These are phyloP conservation scores for Globisporangium polare DNA, from an alignment of 352 stramenopile species.

Conservation along the genomic window DNA sequence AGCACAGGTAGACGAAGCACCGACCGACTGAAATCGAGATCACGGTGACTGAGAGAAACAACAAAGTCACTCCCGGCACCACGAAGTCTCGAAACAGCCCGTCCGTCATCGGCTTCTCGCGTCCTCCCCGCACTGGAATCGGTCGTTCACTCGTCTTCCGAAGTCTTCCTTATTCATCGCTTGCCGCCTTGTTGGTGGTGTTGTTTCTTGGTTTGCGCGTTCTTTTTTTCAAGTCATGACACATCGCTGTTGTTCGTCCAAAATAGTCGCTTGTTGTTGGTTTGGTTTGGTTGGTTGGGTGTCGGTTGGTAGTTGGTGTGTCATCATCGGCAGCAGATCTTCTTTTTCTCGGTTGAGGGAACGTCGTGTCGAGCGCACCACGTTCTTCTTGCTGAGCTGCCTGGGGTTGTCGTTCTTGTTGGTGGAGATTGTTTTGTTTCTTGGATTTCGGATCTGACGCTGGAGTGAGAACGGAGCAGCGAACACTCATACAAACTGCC, in stretches of 20 bases:
- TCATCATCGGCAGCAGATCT: conserved; percentile 7
- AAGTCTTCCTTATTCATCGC: background rate
- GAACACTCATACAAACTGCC: conserved; percentile 16
- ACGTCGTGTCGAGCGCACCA: background rate
- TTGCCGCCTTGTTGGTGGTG: background rate
- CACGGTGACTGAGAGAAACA: background rate
- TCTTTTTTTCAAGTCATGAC: conserved; percentile 7
- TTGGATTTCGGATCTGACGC: background rate
- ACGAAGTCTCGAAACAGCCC: background rate
- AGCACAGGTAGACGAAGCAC: background rate
- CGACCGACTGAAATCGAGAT: background rate
- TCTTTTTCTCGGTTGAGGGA: conserved; percentile 10
- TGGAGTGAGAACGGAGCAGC: background rate
- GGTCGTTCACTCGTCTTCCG: conserved; percentile 2
- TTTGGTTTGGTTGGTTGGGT: background rate
- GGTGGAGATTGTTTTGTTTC: background rate
- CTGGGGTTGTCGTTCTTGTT: background rate
- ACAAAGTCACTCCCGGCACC: background rate
- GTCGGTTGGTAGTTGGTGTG: background rate
- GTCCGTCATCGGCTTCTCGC: background rate
- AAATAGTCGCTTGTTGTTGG: conserved; percentile 9
- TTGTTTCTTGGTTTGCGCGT: conserved; percentile 8
- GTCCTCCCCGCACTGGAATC: conserved; percentile 2
- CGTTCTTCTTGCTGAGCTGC: background rate
- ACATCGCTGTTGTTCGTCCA: conserved; percentile 8